These are phyloP conservation scores for Crepidotus sp. DNA, from an alignment of 1,284 basidiomycete genomes.

Conservation along the genomic window DNA sequence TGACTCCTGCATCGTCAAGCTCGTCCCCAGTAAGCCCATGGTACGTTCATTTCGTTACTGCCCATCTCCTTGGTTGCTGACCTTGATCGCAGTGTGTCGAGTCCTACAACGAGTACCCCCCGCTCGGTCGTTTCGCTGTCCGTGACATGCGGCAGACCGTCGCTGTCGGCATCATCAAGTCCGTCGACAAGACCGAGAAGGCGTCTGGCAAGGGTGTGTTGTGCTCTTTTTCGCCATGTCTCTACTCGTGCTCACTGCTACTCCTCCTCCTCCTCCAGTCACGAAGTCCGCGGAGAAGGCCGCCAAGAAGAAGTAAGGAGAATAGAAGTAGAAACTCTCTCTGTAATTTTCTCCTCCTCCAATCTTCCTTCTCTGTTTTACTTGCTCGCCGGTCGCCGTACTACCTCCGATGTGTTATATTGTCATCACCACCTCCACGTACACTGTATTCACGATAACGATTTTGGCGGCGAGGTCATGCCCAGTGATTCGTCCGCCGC, in stretches of 20 bases:
- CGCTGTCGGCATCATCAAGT: slow-evolving; percentile 96
- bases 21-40: slow-evolving; percentile 95
- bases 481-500: slow-evolving; percentile 13
- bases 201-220: slow-evolving; percentile 71
- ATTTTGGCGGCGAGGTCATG: slow-evolving; percentile 13
- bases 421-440: slow-evolving; percentile 10
- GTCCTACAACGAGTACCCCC: slow-evolving; percentile 96
- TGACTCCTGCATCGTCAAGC: slow-evolving; percentile 96
- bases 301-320: slow-evolving; percentile 84
- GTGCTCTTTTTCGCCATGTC: no score
- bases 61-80: not conserved
- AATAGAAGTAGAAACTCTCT: slow-evolving; percentile 58
- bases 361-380: slow-evolving; percentile 40
- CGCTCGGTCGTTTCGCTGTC: slow-evolving; percentile 98
- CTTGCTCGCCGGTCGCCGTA: slow-evolving; percentile 36
- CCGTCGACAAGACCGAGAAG: slow-evolving; percentile 89
- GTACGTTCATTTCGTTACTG: slow-evolving; percentile 26
- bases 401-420: slow-evolving; percentile 6
- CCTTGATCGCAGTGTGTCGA: slow-evolving; percentile 62
- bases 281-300: slow-evolving; percentile 97
- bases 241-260: slow-evolving; percentile 4
- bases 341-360: slow-evolving; percentile 41
- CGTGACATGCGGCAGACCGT: slow-evolving; percentile 99
- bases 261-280: slow-evolving; percentile 36
- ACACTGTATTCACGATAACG: slow-evolving; percentile 18